Percentiles rank a stretch among this genome's conserved stretches.
These are phyloP conservation scores for Podila verticillata DNA, from an alignment of 192 early-diverging fungal genomes.

Conservation along the genomic window DNA sequence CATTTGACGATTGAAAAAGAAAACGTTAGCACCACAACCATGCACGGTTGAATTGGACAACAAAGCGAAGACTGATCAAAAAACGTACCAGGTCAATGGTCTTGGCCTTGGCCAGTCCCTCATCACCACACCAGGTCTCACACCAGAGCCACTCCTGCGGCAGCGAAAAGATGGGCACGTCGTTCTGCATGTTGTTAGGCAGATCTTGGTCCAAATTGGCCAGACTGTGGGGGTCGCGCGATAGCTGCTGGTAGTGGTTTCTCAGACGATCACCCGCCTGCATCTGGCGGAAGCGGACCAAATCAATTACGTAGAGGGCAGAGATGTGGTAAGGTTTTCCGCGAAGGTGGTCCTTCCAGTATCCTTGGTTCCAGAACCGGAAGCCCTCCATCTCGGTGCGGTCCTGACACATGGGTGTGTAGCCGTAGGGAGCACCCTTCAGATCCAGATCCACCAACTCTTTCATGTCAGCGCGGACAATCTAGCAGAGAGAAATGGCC, in stretches of 20 bases:
- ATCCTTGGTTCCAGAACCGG: constrained; percentile 97
- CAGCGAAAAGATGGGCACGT: constrained; percentile 91
- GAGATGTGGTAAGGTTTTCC: constrained; percentile 96
- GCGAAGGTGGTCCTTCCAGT: constrained; percentile 90
- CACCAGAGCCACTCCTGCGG: constrained; percentile 99
- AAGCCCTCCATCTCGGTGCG: constrained; percentile 95
- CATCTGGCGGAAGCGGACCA: constrained; percentile 89
- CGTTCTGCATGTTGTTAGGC: constrained; percentile 95
- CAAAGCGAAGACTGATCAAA: background rate
- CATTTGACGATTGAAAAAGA: background rate
- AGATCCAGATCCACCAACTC: constrained; percentile 95
- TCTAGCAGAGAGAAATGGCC: constrained; percentile 31
- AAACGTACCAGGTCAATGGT: constrained; percentile 92
- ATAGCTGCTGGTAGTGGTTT: constrained; percentile 92
- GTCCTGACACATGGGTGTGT: constrained; percentile 95
- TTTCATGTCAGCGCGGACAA: constrained; percentile 94
- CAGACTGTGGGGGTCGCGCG: constrained; percentile 86
- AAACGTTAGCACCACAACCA: background rate
- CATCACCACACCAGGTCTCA: constrained; percentile 98
- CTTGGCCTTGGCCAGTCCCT: constrained; percentile 83
- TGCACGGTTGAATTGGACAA: too few relatives aligned
- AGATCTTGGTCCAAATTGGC: constrained; percentile 98
- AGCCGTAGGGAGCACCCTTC: constrained; percentile 94
- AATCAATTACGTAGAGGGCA: constrained; percentile 96
- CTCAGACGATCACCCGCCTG: constrained; percentile 94